Base-by-base conservation (phyloP, 148 eudicot genomes). In the Vaccinium darrowii region DNA sequence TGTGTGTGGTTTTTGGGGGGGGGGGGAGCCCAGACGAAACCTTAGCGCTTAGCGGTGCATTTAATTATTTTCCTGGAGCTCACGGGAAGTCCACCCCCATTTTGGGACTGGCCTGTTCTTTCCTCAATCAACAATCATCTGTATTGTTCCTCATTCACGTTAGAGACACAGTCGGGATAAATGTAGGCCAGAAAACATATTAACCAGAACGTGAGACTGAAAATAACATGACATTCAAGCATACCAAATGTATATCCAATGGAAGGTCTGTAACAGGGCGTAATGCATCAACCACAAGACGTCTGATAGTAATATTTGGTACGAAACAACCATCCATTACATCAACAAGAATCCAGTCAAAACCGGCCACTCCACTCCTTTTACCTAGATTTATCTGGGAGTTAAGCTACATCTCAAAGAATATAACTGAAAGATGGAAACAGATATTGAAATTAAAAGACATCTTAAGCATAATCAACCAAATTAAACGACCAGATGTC, bases 341-440 rank as follows among this genome's bases (percentile, higher is more conserved):
- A 95, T 97, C 99, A 71, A 97, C 99, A 88, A 95, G 99, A 81
- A 95, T 95, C 99, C 99, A 97, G 84, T 97, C 99, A 89, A 98
- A 97, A 49, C 99, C 99, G 58, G 99, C 98, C 94, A 80, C 86
- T 97, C 98, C 57, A 94, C 95, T 79, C 98, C 99, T 92, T 97
- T 97, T 58, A 95, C 98, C 99, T 97, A 84, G 21, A 84, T 30
- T 56, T 76, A 84, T 72, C 52, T 52, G 71, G 86, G 65, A 81
- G 86, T 75, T 74, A 88, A 81, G 25, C 84, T 52, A 36, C 69
- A 81, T 81, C 43, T 76, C 56, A 76, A 76, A 86, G 15, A 27
- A 27, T 67, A 63, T 36, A 36, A 86, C 36, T 33, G 21, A 27
- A 16, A 19, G 33, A 14, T 47, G 23, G 49, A 43, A 13, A 10